These are phyloP conservation scores for Marvania coccoides DNA, from an alignment of 139 green algal genomes.

Conservation along the genomic window DNA sequence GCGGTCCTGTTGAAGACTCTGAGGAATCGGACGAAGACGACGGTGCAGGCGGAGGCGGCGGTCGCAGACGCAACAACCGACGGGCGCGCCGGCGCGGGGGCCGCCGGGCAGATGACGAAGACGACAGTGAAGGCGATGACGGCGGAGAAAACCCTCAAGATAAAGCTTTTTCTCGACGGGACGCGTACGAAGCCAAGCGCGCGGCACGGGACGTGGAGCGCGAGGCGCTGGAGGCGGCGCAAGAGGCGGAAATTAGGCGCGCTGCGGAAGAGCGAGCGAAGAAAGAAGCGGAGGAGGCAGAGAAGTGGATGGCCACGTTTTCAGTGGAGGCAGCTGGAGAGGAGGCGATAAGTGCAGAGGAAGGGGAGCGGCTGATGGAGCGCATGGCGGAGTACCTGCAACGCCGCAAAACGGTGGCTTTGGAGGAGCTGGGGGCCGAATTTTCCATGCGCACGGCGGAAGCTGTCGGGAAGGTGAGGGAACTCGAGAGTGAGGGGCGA, in stretches of 20 bases:
- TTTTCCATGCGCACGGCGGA: slow-evolving; percentile 78
- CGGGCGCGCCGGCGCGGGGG: too few relatives aligned
- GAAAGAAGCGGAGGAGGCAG: slow-evolving; percentile 63
- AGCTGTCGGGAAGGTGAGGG: slow-evolving; percentile 65
- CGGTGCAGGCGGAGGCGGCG: neutral
- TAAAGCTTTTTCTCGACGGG: neutral
- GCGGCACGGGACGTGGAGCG: slow-evolving; percentile 46
- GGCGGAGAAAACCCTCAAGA: neutral
- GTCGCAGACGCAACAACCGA: neutral
- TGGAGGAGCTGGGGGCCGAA: slow-evolving; percentile 81
- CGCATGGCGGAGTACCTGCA: slow-evolving; percentile 67
- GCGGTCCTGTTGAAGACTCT: neutral
- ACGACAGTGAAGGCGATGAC: too few relatives aligned
- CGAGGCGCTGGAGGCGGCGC: slow-evolving; percentile 53
- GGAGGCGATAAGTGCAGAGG: slow-evolving; percentile 30
- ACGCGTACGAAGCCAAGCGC: slow-evolving; percentile 53
- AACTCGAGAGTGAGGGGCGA: slow-evolving; percentile 61
- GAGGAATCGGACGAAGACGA: slow-evolving; percentile 4
- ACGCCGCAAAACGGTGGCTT: slow-evolving; percentile 68
- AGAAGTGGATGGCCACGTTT: slow-evolving; percentile 73
- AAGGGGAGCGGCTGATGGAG: slow-evolving; percentile 38
- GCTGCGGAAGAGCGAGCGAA: slow-evolving; percentile 45
- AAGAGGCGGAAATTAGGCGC: slow-evolving; percentile 59
- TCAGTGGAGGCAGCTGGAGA: slow-evolving; percentile 56
- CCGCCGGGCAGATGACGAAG: too few relatives aligned